These are phyloP conservation scores for Lactifluus subvellereus DNA, from an alignment of 768 basidiomycete genomes.

Conservation along the genomic window DNA sequence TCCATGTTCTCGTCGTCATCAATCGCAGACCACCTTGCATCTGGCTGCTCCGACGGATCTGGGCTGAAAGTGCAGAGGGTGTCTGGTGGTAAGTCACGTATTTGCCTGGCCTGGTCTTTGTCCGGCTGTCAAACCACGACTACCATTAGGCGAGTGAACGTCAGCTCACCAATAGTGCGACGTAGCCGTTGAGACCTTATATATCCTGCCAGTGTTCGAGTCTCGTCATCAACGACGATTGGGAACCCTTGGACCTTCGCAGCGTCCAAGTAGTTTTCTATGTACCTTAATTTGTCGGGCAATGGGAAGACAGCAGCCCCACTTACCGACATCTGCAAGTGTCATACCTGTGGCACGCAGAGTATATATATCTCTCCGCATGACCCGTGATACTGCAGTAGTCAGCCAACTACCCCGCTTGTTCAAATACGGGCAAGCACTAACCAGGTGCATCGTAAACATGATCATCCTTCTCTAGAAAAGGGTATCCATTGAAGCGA, in stretches of 20 bases:
- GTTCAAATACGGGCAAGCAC: constrained; percentile 25
- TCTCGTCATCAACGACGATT: constrained; percentile 60
- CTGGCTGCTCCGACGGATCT: constrained; percentile 46
- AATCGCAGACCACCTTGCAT: constrained; percentile 42
- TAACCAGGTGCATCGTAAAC: constrained; percentile 86
- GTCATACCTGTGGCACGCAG: constrained; percentile 71
- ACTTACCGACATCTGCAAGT: constrained; percentile 73
- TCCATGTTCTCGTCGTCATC: constrained; percentile 66
- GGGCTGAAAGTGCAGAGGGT: constrained; percentile 69
- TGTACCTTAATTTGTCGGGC: neutral
- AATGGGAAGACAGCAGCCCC: neutral
- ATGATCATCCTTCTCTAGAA: constrained; percentile 93
- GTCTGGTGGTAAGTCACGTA: constrained; percentile 52
- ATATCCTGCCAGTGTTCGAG: constrained; percentile 70
- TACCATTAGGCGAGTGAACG: neutral
- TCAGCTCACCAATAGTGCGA: constrained; percentile 70
- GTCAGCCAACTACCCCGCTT: constrained; percentile 8
- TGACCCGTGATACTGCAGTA: constrained; percentile 73
- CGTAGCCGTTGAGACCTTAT: constrained; percentile 81
- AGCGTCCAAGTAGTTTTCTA: constrained; percentile 60
- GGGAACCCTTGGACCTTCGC: constrained; percentile 90
- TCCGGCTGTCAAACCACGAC: neutral
- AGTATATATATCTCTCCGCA: constrained; percentile 75
- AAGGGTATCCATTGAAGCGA: constrained; percentile 93
- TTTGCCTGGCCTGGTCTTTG: constrained; percentile 66